Percentiles rank a stretch among this genome's conserved stretches.
Evolutionary conservation across 305 asterid genomes (phyloP).

Genomic region (Fraxinus sp.): DNA sequence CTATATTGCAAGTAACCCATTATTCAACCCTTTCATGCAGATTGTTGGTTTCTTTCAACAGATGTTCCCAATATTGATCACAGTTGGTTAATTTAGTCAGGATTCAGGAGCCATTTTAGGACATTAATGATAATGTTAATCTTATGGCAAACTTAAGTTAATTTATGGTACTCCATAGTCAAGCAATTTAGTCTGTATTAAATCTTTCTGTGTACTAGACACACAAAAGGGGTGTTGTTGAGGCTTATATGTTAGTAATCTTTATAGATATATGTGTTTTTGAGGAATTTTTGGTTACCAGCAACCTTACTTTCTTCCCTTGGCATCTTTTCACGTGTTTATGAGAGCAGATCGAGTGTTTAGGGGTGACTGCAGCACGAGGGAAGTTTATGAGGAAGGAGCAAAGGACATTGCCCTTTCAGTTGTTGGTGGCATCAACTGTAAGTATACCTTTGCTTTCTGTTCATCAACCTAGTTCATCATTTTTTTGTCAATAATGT

Average conservation of each 20-base stretch:
- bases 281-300: background rate
- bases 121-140: background rate
- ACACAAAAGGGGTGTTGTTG: background rate
- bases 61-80: background rate
- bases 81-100: background rate
- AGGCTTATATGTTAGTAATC: background rate
- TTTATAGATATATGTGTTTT: background rate
- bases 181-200: background rate
- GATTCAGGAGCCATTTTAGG: background rate
- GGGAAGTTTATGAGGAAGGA: constrained; percentile 78
- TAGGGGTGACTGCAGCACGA: constrained; percentile 75
- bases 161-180: background rate
- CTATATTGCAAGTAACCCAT: background rate
- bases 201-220: background rate
- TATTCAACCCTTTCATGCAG: background rate
- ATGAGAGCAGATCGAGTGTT: constrained; percentile 66
- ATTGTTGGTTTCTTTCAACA: background rate
- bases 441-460: constrained; percentile 45
- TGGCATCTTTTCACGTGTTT: constrained; percentile 7
- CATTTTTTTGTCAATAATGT: constrained; percentile 3
- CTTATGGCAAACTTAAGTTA: background rate
- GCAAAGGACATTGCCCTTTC: constrained; percentile 77
- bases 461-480: background rate
- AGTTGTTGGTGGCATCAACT: constrained; percentile 80
- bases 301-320: background rate